These are phyloP conservation scores for Diaporthe vaccinii DNA, from an alignment of 2,329 filamentous ascomycete genomes.

Conservation along the genomic window DNA sequence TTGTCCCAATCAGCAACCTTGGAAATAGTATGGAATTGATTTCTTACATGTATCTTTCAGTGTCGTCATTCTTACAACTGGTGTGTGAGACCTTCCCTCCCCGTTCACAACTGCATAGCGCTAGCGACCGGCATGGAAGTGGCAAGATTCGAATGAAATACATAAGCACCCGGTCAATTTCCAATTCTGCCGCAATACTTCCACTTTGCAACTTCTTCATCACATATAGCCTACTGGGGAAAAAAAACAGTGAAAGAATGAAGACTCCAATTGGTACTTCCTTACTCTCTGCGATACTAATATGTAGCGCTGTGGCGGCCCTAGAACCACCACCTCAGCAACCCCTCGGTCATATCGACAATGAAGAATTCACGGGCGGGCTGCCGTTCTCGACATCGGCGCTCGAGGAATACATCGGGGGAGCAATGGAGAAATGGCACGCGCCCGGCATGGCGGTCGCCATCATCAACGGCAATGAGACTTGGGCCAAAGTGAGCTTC, in stretches of 20 bases:
- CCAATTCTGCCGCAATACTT: not conserved
- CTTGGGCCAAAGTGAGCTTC: slow-evolving; percentile 54
- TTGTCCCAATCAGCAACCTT: not conserved
- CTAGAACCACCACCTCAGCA: not conserved
- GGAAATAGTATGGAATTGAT: not conserved
- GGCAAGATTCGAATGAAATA: not conserved
- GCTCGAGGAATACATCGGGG: slow-evolving; percentile 43
- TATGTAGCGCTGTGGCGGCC: not conserved
- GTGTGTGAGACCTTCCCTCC: not conserved
- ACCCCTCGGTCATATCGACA: not conserved
- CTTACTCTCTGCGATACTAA: not conserved
- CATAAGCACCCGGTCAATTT: not conserved
- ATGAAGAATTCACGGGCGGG: not conserved
- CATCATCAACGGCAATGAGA: slow-evolving; percentile 60
- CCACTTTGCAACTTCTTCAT: not conserved
- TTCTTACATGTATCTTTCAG: not conserved
- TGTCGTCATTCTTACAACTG: not conserved
- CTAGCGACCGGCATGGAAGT: slow-evolving; percentile 1
- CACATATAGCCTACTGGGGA: too few relatives aligned
- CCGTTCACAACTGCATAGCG: slow-evolving; percentile 1
- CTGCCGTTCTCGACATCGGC: slow-evolving; percentile 5
- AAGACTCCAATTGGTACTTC: not conserved
- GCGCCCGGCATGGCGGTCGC: slow-evolving; percentile 64
- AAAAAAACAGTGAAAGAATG: not conserved
- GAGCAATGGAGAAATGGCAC: slow-evolving; percentile 56